These are phyloP conservation scores for Inonotus hispidus DNA, from an alignment of 1,284 basidiomycete species.

Conservation along the genomic window DNA sequence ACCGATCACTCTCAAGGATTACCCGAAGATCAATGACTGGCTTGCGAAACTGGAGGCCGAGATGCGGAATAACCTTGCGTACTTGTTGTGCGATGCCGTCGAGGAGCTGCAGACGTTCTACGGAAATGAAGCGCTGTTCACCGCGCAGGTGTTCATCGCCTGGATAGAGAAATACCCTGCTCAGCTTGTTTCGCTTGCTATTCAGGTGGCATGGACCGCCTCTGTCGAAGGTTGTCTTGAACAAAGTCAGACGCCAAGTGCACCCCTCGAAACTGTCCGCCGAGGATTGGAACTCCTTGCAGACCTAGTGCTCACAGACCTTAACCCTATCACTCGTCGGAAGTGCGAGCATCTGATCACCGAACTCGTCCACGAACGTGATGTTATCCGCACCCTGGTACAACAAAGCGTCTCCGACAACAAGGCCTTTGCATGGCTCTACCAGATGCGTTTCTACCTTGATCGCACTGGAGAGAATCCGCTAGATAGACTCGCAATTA, in stretches of 20 bases:
- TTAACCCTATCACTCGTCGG: conserved; percentile 83
- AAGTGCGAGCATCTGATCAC: conserved; percentile 99
- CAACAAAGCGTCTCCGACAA: conserved; percentile 59
- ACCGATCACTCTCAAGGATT: conserved; percentile 87
- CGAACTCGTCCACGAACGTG: conserved; percentile 96
- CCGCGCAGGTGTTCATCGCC: conserved; percentile 65
- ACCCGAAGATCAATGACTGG: conserved; percentile 99
- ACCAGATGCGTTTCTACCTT: conserved; percentile 98
- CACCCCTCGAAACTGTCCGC: conserved; percentile 69
- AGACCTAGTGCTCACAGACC: conserved; percentile 90
- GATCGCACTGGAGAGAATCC: conserved; percentile 68
- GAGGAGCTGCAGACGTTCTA: conserved; percentile 79
- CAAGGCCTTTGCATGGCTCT: conserved; percentile 88
- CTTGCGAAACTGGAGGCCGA: conserved; percentile 87
- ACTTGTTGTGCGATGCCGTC: conserved; percentile 76
- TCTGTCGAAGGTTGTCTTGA: conserved; percentile 77
- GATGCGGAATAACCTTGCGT: conserved; percentile 91
- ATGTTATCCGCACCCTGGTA: conserved; percentile 83
- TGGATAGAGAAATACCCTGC: conserved; percentile 96
- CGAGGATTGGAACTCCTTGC: conserved; percentile 91
- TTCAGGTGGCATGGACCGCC: conserved; percentile 92
- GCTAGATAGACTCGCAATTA: conserved; percentile 74
- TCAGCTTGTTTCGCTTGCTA: conserved; percentile 90
- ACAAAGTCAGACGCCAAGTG: conserved; percentile 49
- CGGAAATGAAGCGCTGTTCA: conserved; percentile 50